Conservation (phyloP, 2,329 filamentous ascomycete genomes). For the Colletotrichum horii region DNA sequence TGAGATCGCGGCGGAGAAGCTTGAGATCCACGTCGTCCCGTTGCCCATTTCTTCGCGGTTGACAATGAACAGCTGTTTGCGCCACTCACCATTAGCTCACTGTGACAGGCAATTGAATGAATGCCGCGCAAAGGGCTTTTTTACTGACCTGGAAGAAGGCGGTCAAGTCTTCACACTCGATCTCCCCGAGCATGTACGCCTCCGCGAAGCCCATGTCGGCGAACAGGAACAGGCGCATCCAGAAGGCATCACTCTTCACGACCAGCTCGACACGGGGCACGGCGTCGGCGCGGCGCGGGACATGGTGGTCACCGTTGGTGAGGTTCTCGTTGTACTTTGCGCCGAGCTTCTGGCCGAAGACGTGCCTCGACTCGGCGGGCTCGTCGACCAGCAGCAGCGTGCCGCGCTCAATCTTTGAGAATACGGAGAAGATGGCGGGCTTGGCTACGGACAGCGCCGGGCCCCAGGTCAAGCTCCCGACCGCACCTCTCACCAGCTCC, state of each 20-base stretch:
- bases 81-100: constrained; percentile 21
- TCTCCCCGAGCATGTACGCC: constrained; percentile 75
- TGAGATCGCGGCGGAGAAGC: constrained; percentile 61
- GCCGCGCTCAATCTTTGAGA: constrained; percentile 52
- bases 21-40: constrained; percentile 66
- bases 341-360: constrained; percentile 52
- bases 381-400: constrained; percentile 55
- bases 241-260: constrained; percentile 71
- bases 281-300: constrained; percentile 34
- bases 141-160: constrained; percentile 67
- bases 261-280: constrained; percentile 57
- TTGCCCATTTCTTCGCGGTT: constrained; percentile 71
- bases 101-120: background rate
- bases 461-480: constrained; percentile 52
- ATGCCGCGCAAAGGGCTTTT: background rate
- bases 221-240: constrained; percentile 72
- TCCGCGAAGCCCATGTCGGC: constrained; percentile 79
- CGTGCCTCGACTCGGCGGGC: constrained; percentile 42
- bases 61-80: constrained; percentile 68
- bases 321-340: constrained; percentile 40
- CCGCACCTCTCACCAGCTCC: constrained; percentile 43
- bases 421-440: constrained; percentile 47
- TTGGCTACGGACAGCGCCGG: constrained; percentile 52
- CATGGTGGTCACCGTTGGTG: constrained; percentile 32
- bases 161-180: constrained; percentile 70